phyloP scores from a whole-genome alignment of 1,139 yeast species.

The Geotrichum restrictum region DNA sequence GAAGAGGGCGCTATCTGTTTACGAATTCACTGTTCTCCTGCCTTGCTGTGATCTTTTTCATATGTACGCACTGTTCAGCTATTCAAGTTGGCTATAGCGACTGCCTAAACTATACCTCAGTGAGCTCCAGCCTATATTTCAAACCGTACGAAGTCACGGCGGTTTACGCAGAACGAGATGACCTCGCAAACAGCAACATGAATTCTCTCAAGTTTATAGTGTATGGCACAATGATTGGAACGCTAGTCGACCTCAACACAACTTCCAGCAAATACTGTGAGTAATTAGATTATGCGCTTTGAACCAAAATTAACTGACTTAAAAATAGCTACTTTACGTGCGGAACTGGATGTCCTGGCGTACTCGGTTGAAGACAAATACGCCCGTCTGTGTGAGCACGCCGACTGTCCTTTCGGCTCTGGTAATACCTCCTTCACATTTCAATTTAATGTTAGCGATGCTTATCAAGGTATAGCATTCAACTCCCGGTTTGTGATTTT shows the following conservation, averaged over 20 bases:
- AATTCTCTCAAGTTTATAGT: constrained; percentile 24
- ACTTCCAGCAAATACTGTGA: constrained; percentile 28
- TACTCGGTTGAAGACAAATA: constrained; percentile 25
- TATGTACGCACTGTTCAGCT: background rate
- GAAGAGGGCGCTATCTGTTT: background rate
- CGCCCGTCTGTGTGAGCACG: constrained; percentile 33
- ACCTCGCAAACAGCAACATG: constrained; percentile 14
- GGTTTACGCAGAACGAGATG: constrained; percentile 5
- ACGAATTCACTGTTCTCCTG: background rate
- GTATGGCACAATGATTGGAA: constrained; percentile 28
- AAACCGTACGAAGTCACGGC: constrained; percentile 15
- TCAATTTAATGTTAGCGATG: constrained; percentile 27
- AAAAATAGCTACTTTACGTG: constrained; percentile 28
- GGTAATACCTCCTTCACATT: constrained; percentile 28
- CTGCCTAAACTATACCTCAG: constrained; percentile 20
- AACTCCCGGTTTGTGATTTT: constrained; percentile 33
- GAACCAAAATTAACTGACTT: background rate
- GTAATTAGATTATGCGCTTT: background rate
- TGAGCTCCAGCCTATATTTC: constrained; percentile 10
- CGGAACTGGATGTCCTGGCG: constrained; percentile 28
- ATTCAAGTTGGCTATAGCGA: constrained; percentile 19
- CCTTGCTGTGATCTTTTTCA: constrained; percentile 2
- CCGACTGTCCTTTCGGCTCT: constrained; percentile 34
- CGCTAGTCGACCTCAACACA: constrained; percentile 29
- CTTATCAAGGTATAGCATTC: constrained; percentile 33